These are phyloP conservation scores for Colletotrichum paranaense DNA, from an alignment of 2,329 filamentous ascomycete genomes.

Conservation along the genomic window DNA sequence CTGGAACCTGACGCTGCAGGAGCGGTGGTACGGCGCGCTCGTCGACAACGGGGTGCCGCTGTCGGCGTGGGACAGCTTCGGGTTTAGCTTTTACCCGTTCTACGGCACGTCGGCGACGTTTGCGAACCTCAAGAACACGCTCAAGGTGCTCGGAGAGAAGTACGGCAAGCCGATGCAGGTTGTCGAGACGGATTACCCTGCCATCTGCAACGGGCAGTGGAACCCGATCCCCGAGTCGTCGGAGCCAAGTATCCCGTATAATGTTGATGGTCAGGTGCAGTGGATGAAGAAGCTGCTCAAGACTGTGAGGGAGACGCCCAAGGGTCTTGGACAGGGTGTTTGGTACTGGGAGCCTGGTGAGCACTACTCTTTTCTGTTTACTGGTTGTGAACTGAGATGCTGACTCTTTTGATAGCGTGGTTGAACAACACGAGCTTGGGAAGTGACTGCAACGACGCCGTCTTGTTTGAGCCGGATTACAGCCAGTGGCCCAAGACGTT, in stretches of 20 bases:
- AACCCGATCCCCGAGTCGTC: slow-evolving; percentile 27
- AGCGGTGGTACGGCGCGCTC: slow-evolving; percentile 30
- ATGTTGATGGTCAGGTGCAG: slow-evolving; percentile 21
- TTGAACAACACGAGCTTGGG: slow-evolving; percentile 30
- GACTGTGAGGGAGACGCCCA: slow-evolving; percentile 20
- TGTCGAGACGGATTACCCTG: slow-evolving; percentile 32
- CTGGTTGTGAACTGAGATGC: no score
- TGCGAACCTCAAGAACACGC: slow-evolving; percentile 18
- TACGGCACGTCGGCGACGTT: slow-evolving; percentile 32
- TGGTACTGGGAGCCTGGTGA: slow-evolving; percentile 27
- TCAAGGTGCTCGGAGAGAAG: slow-evolving; percentile 21
- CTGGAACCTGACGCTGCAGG: slow-evolving; percentile 33
- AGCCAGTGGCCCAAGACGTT: slow-evolving; percentile 26
- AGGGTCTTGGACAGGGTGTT: slow-evolving; percentile 21
- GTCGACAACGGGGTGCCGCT: slow-evolving; percentile 28
- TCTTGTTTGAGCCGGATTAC: slow-evolving; percentile 30
- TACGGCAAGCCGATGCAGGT: slow-evolving; percentile 31
- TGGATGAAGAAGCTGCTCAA: slow-evolving; percentile 20
- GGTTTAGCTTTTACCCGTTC: slow-evolving; percentile 32
- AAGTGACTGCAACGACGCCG: slow-evolving; percentile 29
- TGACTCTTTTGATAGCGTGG: neutral
- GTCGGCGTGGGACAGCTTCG: slow-evolving; percentile 28
- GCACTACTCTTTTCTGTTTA: neutral
- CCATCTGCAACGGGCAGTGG: slow-evolving; percentile 29
- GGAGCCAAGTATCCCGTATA: slow-evolving; percentile 31